Evolutionary conservation across 73 alveolate genomes (phyloP), one percentile per base, ranked within the genome.

Genomic region (Effrenium voratum): DNA sequence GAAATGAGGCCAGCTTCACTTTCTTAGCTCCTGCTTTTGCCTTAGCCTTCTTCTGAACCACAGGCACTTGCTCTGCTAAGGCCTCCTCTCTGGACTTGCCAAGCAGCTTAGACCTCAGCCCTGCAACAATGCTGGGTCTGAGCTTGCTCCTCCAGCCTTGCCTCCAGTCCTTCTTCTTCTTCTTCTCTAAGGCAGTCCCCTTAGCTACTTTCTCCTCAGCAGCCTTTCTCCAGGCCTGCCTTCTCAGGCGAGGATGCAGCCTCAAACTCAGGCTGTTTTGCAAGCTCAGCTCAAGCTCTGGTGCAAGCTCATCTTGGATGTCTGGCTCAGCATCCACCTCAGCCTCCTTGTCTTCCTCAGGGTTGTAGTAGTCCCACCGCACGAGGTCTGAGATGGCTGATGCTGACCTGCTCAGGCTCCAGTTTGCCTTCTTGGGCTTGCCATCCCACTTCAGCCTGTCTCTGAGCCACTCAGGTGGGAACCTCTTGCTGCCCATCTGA

Each of bases 401-500:
- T 5, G 86, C 86, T 10, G 59, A 8, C 40, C 16, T 28, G 86
- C 86, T 75, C 55, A 75, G 59, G 16, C 3, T 6, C 86, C 86
- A 75, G 59, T 75, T 57, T 15, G 86, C 59, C 55, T 75, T 16
- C 2, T 16, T 13, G 59, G 32, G 12, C 1, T 24, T 4, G 63
- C 63, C 63, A n/a, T n/a, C n/a, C 90, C 90, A 45, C 45, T 45
- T 79, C 46, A 79, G 70, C 46, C 90, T 43, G 68, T 79, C 68
- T 1, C 70, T 44, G 90, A 79, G 75, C 75, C 50, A 49, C 40
- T 10, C 76, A 41, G 40, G 38, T 0, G 45, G 45, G 52, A 41
- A 50, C 92, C 92, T 52, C 59, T 45, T 41, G 22, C 32, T 81
- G 72, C 92, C 92, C 60, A 81, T 47, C 50, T 2, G 52, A 6